These are phyloP conservation scores for Candida parachauliodes DNA, from an alignment of 805 yeast genomes.

Conservation along the genomic window DNA sequence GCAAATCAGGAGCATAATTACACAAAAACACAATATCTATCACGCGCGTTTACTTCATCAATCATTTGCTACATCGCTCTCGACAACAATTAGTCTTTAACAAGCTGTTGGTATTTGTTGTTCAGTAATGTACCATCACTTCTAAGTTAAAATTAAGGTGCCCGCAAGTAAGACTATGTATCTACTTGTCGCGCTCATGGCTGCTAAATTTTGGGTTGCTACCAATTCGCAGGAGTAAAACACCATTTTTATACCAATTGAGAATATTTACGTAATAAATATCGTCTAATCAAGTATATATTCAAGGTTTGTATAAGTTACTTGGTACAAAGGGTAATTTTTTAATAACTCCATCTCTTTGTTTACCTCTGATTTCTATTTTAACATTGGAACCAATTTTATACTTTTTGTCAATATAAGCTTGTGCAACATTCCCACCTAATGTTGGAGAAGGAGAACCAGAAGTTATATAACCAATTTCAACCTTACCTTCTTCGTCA, in stretches of 20 bases:
- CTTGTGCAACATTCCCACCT: slow-evolving; percentile 86
- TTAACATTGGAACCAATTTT: slow-evolving; percentile 72
- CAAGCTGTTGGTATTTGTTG: too few relatives aligned
- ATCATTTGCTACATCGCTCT: too few relatives aligned
- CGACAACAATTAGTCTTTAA: neutral
- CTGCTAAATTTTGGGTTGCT: too few relatives aligned
- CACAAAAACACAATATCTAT: neutral
- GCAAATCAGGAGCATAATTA: neutral
- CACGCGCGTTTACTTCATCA: too few relatives aligned
- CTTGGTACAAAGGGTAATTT: slow-evolving; percentile 76
- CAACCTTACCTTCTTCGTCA: slow-evolving; percentile 46
- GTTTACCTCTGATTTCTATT: slow-evolving; percentile 81
- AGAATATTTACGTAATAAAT: too few relatives aligned
- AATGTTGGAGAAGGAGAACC: slow-evolving; percentile 59
- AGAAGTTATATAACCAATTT: slow-evolving; percentile 58
- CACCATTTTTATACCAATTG: too few relatives aligned
- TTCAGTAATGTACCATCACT: too few relatives aligned
- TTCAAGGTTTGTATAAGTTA: slow-evolving; percentile 10
- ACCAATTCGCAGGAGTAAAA: neutral
- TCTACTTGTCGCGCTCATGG: neutral
- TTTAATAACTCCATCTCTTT: slow-evolving; percentile 68
- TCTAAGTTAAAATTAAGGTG: too few relatives aligned
- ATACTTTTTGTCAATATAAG: slow-evolving; percentile 67
- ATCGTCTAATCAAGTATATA: too few relatives aligned
- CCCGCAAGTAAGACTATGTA: too few relatives aligned